Evolutionary conservation across 129 eudicot genomes (phyloP).

Genomic region (Smallanthus sonchifolius): DNA sequence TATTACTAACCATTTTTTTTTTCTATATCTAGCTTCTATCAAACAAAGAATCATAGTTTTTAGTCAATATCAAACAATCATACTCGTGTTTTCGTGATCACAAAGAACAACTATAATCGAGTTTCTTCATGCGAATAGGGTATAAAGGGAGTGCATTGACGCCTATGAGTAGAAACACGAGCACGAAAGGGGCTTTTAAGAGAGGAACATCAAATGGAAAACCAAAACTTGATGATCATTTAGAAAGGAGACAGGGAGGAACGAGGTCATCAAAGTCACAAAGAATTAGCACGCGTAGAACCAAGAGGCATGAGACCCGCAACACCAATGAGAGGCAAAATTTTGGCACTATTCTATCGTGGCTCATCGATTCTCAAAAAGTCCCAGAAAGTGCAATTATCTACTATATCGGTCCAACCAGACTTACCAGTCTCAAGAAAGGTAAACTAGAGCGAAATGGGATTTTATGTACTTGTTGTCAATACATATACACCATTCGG

Average conservation of each 20-base stretch:
- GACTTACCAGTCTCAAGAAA: conserved; percentile 5
- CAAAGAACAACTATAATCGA: not conserved
- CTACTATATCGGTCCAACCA: conserved; percentile 10
- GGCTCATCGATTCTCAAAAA: conserved; percentile 37
- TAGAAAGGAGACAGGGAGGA: conserved; percentile 7
- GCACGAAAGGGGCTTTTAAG: not conserved
- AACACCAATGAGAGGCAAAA: not conserved
- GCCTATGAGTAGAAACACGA: conserved; percentile 1
- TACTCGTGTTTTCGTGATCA: not conserved
- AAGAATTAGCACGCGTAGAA: conserved; percentile 11
- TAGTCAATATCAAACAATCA: not conserved
- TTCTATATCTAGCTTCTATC: not conserved
- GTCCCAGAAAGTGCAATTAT: conserved; percentile 29
- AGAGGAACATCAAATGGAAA: conserved; percentile 4
- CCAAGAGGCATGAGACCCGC: conserved; percentile 4
- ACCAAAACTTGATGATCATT: not conserved
- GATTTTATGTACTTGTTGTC: conserved; percentile 52
- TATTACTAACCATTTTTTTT: not conserved
- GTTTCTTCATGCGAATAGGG: conserved; percentile 14
- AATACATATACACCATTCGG: conserved; percentile 12
- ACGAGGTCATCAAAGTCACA: conserved; percentile 9
- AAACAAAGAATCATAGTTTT: conserved; percentile 1
- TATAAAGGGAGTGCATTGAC: conserved; percentile 16
- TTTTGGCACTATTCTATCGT: conserved; percentile 37
- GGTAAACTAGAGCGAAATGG: conserved; percentile 45